Evolutionary conservation across 148 eudicot species (phyloP).

Genomic region (Suaeda aralocaspica): DNA sequence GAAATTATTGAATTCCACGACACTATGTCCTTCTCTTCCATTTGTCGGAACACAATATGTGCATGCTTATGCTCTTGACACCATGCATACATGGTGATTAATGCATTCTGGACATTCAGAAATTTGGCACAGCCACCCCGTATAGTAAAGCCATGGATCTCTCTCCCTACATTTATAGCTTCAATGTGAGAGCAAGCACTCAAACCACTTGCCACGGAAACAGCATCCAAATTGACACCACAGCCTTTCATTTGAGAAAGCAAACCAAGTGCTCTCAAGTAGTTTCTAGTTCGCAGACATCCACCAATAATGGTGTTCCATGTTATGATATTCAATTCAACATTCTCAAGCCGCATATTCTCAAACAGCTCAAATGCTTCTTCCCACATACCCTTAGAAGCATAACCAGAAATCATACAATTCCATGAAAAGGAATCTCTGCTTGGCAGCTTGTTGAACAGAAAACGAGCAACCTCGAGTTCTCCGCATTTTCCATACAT

Average conservation of each 20-base stretch:
- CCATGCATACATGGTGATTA: slow-evolving; percentile 76
- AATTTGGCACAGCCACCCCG: slow-evolving; percentile 40
- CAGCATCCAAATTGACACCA: slow-evolving; percentile 51
- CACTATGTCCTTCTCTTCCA: slow-evolving; percentile 46
- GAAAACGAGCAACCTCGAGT: slow-evolving; percentile 46
- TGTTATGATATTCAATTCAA: slow-evolving; percentile 47
- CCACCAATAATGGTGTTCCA: slow-evolving; percentile 87
- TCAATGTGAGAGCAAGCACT: slow-evolving; percentile 72
- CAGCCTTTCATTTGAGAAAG: slow-evolving; percentile 45
- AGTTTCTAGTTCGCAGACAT: slow-evolving; percentile 58
- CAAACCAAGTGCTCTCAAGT: slow-evolving; percentile 42
- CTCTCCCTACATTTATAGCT: slow-evolving; percentile 45
- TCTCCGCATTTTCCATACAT: slow-evolving; percentile 86
- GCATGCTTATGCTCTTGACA: slow-evolving; percentile 67
- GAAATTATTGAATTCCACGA: slow-evolving; percentile 87
- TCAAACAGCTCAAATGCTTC: slow-evolving; percentile 59
- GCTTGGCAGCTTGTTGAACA: slow-evolving; percentile 48
- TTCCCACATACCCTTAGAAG: slow-evolving; percentile 55
- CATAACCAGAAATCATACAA: slow-evolving; percentile 62
- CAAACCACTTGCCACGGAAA: slow-evolving; percentile 62
- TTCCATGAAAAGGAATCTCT: slow-evolving; percentile 85
- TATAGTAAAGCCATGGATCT: slow-evolving; percentile 63
- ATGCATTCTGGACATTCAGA: slow-evolving; percentile 62
- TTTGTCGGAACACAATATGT: slow-evolving; percentile 40
- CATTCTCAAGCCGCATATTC: slow-evolving; percentile 38